Evolutionary conservation across 176 grass and related monocot genomes (phyloP).

Genomic region (Triticum timopheevii): DNA sequence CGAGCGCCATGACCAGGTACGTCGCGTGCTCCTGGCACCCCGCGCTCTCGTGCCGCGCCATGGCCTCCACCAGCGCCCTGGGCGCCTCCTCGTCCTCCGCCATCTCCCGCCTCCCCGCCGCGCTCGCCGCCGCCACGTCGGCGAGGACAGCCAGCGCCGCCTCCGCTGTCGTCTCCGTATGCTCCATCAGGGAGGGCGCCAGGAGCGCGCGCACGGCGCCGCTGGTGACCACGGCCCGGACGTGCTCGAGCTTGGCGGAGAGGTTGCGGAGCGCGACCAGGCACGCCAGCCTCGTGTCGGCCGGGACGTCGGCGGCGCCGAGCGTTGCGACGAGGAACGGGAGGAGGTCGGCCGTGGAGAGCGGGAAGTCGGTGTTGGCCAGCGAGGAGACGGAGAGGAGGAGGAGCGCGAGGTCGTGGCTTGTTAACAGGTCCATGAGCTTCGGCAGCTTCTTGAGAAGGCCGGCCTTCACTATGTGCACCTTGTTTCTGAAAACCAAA

Average conservation of each 20-base stretch:
- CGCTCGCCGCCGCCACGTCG: constrained; percentile 53
- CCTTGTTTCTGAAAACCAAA: constrained; percentile 77
- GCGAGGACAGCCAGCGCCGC: constrained; percentile 51
- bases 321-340: constrained; percentile 52
- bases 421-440: constrained; percentile 37
- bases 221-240: constrained; percentile 50
- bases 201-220: constrained; percentile 58
- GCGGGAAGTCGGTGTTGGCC: constrained; percentile 67
- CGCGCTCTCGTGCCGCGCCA: constrained; percentile 47
- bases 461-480: constrained; percentile 65
- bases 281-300: constrained; percentile 43
- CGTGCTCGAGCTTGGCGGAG: constrained; percentile 65
- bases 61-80: constrained; percentile 49
- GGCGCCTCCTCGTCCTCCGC: constrained; percentile 45
- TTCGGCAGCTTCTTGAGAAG: constrained; percentile 57
- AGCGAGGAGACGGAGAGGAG: constrained; percentile 72
- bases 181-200: constrained; percentile 16
- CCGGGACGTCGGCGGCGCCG: constrained; percentile 17
- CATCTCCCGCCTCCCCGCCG: constrained; percentile 38
- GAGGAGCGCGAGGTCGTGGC: constrained; percentile 49
- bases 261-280: constrained; percentile 68
- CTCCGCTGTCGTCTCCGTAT: constrained; percentile 26
- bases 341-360: constrained; percentile 50
- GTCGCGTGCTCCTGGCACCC: constrained; percentile 69
- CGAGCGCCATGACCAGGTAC: constrained; percentile 78